Base-by-base conservation (phyloP, 768 basidiomycete species). In the Macrolepiota fuliginosa region DNA sequence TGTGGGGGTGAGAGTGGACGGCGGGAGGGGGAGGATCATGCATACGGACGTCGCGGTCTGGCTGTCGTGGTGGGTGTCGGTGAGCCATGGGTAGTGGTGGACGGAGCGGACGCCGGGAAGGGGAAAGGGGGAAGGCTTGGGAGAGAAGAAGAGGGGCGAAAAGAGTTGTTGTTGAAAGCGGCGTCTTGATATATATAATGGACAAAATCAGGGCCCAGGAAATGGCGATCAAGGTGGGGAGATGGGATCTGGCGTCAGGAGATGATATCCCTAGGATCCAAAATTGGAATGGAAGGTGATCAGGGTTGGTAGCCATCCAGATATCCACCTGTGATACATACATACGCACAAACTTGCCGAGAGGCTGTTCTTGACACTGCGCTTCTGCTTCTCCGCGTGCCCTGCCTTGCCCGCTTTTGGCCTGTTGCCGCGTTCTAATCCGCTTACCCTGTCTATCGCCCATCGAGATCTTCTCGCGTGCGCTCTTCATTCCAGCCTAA, bases 1-100 rank as follows among this genome's bases (percentile, higher is more conserved):
- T 66, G 65, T 65, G 69, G 53, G 77, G 76, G 72, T 72, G 74
- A 4, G 65, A 51, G 57, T 69, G 70, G 6, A 61, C 63, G 1
- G 70, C 69, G 46, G 72, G 68, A 6, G 81, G 66, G 54, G 82
- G 76, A 25, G 80, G 76, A 64, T 89, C 87, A 66, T 87, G 88
- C 71, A 87, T 83, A 63, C 85, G 84, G 32, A 83, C 77, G 72
- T 89, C 87, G 66, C 85, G 76, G 62, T 86, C 84, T 27, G 58
- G 51, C 6, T 60, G 58, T 40, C 58, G n/a, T 15, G 67, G 64
- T 64, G 68, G 63, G 56, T 62, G 64, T 49, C 66, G 63, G 45
- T 58, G 47, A 54, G 61, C 57, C 63, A 64, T 72, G 63, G 66
- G 61, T 61, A 64, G 63, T 65, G 65, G n/a, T n/a, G n/a, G n/a